Evolutionary conservation across 1,284 basidiomycete species (phyloP), one percentile per base, ranked within the genome.

Genomic region (Boletus smithii): DNA sequence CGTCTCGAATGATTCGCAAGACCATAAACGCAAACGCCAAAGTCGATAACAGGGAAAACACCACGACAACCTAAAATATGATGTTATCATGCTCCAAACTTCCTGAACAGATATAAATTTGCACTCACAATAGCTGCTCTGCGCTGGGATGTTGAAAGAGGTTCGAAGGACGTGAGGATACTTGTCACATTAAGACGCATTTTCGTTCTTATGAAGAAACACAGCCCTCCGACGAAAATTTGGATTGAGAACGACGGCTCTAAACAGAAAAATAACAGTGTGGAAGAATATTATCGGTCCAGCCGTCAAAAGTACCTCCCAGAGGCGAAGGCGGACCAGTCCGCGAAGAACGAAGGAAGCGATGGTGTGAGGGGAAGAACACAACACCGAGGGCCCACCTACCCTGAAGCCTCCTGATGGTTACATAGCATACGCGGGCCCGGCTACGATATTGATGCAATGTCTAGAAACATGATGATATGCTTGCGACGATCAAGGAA

Each of bases 251-350:
- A 20, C 16, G 11, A 46, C 26, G 20, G n/a, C 30, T 34, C 32
- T 6, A 16, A 44, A 36, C 5, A 9, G 20, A 36, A 8, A 14
- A 56, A 58, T 55, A 46, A 54, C 50, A 56, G 55, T 24, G 8
- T 24, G 23, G 39, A 34, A 51, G 48, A 34, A 49, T 49, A 30
- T 43, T 40, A 44, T 39, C 55, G 58, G 65, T 58, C 65, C 67
- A 65, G 63, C 67, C 62, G 62, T 53, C 34, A 41, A 60, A 52
- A 9, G 53, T 48, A 42, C 63, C 66, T 67, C 51, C 47, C 62
- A 62, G 69, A 73, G 70, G 71, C 58, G 63, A 51, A 58, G 48
- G 61, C 57, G 69, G 70, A 66, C 72, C 72, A 57, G 73, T 70
- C 76, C 70, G 61, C 63, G 62, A 59, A 53, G 61, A 70, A 69